A percentile compares a stretch with the other conserved stretches of the same genome.
Evolutionary conservation across 495 filamentous ascomycete genomes (phyloP).

Genomic region (Penicillium chermesinum): DNA sequence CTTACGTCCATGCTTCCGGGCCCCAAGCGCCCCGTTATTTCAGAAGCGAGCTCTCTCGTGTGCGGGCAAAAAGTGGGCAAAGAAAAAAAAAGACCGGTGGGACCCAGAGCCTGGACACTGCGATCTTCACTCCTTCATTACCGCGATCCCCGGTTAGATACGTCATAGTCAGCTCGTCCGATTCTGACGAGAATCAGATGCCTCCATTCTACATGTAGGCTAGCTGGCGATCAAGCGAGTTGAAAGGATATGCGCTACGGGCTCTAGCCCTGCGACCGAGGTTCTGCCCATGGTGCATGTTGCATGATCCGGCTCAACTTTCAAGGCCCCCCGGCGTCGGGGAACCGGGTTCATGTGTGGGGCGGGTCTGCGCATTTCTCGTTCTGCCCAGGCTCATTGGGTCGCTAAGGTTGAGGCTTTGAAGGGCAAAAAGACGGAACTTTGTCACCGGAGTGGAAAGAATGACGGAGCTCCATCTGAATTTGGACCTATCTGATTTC

Average conservation of each 20-base stretch:
- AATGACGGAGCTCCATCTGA: neutral
- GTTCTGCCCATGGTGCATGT: neutral
- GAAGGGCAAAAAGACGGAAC: neutral
- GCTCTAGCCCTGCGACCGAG: neutral
- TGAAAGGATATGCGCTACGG: neutral
- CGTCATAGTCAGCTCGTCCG: conserved; percentile 12
- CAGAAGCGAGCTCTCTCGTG: conserved; percentile 4
- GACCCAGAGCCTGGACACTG: conserved; percentile 7
- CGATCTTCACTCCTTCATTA: conserved; percentile 9
- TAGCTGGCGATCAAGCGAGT: conserved; percentile 9
- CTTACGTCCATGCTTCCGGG: too few species aligned
- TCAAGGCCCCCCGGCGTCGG: neutral
- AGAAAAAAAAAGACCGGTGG: conserved; percentile 1
- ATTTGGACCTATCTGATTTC: neutral
- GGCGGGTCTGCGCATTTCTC: neutral
- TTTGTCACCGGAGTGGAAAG: neutral
- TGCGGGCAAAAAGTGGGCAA: conserved; percentile 11
- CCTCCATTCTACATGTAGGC: neutral
- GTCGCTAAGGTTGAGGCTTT: too few species aligned
- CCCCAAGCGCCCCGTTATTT: too few species aligned
- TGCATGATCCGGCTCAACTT: too few species aligned
- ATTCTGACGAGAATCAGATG: too few species aligned
- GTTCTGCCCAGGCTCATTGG: neutral
- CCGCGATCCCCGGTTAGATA: conserved; percentile 7
- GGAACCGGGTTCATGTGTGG: neutral